A percentile compares a stretch with the other conserved stretches of the same genome.
Evolutionary conservation across 2,329 filamentous ascomycete genomes (phyloP).

Genomic region (Penicillium sp.): DNA sequence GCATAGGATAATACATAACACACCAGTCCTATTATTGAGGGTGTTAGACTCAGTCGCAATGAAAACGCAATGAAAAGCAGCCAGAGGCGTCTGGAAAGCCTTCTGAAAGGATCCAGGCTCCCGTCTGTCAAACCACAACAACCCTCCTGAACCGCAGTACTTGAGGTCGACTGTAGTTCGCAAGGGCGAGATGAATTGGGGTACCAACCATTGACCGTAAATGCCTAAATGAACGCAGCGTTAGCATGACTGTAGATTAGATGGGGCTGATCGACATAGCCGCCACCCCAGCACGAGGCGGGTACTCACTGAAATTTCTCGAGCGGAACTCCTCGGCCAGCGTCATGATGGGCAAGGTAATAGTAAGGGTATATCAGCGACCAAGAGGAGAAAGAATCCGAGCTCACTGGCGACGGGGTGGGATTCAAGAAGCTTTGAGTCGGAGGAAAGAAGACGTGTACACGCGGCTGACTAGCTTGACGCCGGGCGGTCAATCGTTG

Average conservation of each 20-base stretch:
- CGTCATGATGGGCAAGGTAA: slow-evolving; percentile 46
- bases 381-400: slow-evolving; percentile 1
- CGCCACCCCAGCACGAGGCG: slow-evolving; percentile 14
- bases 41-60: slow-evolving; percentile 1
- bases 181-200: not conserved
- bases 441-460: slow-evolving; percentile 13
- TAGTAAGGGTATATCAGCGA: not conserved
- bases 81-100: not conserved
- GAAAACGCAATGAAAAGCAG: not conserved
- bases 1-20: slow-evolving; percentile 60
- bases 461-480: slow-evolving; percentile 18
- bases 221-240: slow-evolving; percentile 49
- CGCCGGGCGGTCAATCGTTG: slow-evolving; percentile 18
- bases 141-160: not conserved
- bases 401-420: slow-evolving; percentile 3
- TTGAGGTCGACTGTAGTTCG: not conserved
- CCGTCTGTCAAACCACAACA: not conserved
- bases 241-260: slow-evolving; percentile 20
- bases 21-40: slow-evolving; percentile 39
- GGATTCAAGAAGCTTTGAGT: slow-evolving; percentile 1
- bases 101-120: not conserved
- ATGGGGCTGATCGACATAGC: slow-evolving; percentile 13
- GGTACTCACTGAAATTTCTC: slow-evolving; percentile 60
- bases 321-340: slow-evolving; percentile 59
- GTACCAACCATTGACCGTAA: slow-evolving; percentile 62